Base-by-base conservation (phyloP, 2,329 filamentous ascomycete species). In the Ophiosphaerella herpotricha region DNA sequence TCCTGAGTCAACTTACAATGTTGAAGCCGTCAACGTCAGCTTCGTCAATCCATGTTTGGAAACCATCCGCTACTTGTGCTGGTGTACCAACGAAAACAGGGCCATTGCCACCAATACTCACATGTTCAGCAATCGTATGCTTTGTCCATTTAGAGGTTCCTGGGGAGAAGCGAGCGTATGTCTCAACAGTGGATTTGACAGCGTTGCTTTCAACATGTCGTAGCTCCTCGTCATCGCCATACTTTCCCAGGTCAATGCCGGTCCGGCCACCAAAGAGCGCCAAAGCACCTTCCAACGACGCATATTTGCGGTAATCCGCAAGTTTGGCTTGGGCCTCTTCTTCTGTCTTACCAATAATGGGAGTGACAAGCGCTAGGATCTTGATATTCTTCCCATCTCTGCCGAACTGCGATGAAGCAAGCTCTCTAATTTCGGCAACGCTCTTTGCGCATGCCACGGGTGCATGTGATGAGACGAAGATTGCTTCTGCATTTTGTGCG, bases 11-110 rank as follows among this genome's bases (percentile, higher is more conserved):
- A 70, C 82, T 74, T 66, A 85, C 85, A 67, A 90, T 80, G 64
- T 91, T 91, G 72, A 91, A 91, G 0, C 87, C 87, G 63, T 90
- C 87, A 1, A 90, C 81, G 57, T 89, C 87, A 0, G 85, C 86
- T 66, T 89, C 86, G 5, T 75, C 63, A 0, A 89, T 76, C 87
- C 87, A 90, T 0, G 76, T 71, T 70, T 90, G 85, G 48, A 91
- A 77, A 37, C 81, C 79, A 64, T 90, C 86, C 0, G 85, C 87
- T 1, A 90, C 85, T 56, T 84, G 81, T 13, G 78, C 68, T 0
- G 87, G 75, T 0, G 85, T 89, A 0, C 88, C 87, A 0, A 90
- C 83, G 2, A 85, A 70, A 0, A 85, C 79, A 0, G 85, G 82
- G 0, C 86, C 85, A 14, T 88, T 80, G 1, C 87, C 87, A 4